A percentile compares a stretch with the other conserved stretches of the same genome.
These are phyloP conservation scores for Aspergillus proliferans DNA, from an alignment of 2,329 filamentous ascomycete genomes.

Conservation along the genomic window DNA sequence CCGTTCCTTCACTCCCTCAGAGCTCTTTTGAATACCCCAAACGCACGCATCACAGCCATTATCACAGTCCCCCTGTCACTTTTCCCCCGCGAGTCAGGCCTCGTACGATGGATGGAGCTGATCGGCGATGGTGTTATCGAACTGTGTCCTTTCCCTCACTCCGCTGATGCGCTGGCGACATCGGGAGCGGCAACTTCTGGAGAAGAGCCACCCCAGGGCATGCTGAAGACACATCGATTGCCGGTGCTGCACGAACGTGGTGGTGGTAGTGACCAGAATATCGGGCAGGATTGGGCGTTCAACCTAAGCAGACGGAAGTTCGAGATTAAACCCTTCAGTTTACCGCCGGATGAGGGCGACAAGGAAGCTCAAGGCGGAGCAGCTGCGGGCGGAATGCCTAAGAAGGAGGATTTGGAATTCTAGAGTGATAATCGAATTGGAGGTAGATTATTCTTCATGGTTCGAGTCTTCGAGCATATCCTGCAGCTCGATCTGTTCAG, in stretches of 20 bases:
- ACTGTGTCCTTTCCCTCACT: slow-evolving; percentile 66
- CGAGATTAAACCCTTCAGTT: slow-evolving; percentile 77
- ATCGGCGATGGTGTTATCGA: slow-evolving; percentile 82
- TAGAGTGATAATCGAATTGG: slow-evolving; percentile 30
- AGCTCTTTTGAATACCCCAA: slow-evolving; percentile 63
- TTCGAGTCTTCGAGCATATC: slow-evolving; percentile 49
- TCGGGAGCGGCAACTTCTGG: slow-evolving; percentile 50
- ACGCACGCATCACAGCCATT: slow-evolving; percentile 62
- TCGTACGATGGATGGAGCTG: slow-evolving; percentile 80
- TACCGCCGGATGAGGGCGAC: slow-evolving; percentile 80
- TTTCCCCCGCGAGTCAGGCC: slow-evolving; percentile 66
- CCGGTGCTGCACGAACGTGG: slow-evolving; percentile 85
- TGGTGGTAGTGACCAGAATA: slow-evolving; percentile 64
- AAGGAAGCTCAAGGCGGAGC: slow-evolving; percentile 52
- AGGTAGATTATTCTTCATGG: slow-evolving; percentile 24
- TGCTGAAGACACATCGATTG: slow-evolving; percentile 74
- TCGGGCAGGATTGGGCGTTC: slow-evolving; percentile 84
- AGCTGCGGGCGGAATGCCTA: slow-evolving; percentile 42
- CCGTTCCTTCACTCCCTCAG: slow-evolving; percentile 76
- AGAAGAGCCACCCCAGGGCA: slow-evolving; percentile 76
- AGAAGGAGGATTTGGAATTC: slow-evolving; percentile 70
- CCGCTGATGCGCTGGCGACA: slow-evolving; percentile 45
- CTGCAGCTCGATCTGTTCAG: slow-evolving; percentile 59
- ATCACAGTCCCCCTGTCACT: slow-evolving; percentile 74
- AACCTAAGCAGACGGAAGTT: slow-evolving; percentile 78